phyloP scores from a whole-genome alignment of 352 stramenopile species.

The Plasmopara halstedii region DNA sequence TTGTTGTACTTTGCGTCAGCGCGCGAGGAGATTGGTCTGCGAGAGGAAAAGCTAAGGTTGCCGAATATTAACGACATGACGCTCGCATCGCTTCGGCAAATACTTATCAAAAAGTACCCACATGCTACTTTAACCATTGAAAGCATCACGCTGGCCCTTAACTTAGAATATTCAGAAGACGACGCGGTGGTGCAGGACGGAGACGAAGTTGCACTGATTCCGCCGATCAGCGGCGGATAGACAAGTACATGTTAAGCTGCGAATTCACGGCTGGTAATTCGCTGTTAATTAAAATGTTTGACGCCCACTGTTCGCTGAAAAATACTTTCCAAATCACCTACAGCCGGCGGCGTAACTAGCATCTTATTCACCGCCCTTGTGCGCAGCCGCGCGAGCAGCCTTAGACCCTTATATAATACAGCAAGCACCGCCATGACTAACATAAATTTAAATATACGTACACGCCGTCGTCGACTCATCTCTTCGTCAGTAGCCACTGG shows the following conservation, averaged over 20 bases:
- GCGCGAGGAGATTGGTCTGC: constrained; percentile 57
- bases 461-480: constrained; percentile 51
- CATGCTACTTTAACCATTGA: constrained; percentile 33
- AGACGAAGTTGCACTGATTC: constrained; percentile 78
- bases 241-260: too few relatives aligned
- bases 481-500: constrained; percentile 64
- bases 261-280: constrained; percentile 5
- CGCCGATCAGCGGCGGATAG: constrained; percentile 53
- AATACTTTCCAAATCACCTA: constrained; percentile 50
- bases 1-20: constrained; percentile 80
- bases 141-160: constrained; percentile 58
- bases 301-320: constrained; percentile 55
- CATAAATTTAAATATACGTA: constrained; percentile 78
- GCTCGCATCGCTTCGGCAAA: constrained; percentile 31
- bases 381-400: constrained; percentile 48
- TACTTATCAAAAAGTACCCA: constrained; percentile 47
- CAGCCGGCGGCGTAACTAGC: constrained; percentile 22
- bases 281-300: constrained; percentile 10
- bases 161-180: constrained; percentile 63
- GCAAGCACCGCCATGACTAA: constrained; percentile 47
- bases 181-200: constrained; percentile 40
- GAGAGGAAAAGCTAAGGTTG: constrained; percentile 52
- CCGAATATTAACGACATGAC: constrained; percentile 10
- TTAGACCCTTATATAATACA: constrained; percentile 48
- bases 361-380: constrained; percentile 22